Conservation (phyloP, 2,329 filamentous ascomycete species). For the Helotiales sp. region DNA sequence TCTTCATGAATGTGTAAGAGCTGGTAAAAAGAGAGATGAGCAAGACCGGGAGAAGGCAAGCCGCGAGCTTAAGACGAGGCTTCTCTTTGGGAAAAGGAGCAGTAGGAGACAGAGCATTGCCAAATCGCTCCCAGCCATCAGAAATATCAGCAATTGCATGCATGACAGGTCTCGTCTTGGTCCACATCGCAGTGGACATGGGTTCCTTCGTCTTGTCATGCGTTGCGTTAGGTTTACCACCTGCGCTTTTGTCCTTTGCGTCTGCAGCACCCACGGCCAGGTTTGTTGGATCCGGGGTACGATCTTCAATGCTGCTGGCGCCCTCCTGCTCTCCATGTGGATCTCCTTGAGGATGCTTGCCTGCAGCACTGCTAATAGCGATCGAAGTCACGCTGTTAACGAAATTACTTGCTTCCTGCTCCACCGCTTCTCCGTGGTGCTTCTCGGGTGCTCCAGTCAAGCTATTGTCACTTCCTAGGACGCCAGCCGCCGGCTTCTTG, state of each 20-base stretch:
- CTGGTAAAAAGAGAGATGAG: constrained; percentile 53
- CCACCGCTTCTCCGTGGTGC: constrained; percentile 79
- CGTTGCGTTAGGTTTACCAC: constrained; percentile 47
- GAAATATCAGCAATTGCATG: constrained; percentile 57
- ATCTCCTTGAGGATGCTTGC: constrained; percentile 71
- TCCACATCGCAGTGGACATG: constrained; percentile 76
- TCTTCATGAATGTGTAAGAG: constrained; percentile 64
- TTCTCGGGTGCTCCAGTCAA: constrained; percentile 81
- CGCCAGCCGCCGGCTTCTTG: constrained; percentile 74
- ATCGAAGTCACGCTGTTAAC: constrained; percentile 72
- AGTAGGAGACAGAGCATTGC: constrained; percentile 52
- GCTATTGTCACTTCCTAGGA: constrained; percentile 74
- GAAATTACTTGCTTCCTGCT: constrained; percentile 80
- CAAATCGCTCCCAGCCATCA: constrained; percentile 64
- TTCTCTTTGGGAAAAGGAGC: constrained; percentile 57
- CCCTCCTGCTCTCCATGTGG: constrained; percentile 36
- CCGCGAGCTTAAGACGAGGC: constrained; percentile 53
- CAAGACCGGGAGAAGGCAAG: constrained; percentile 51
- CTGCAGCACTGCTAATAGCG: constrained; percentile 71
- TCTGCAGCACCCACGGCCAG: constrained; percentile 54
- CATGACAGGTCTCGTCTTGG: constrained; percentile 74
- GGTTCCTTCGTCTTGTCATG: constrained; percentile 80
- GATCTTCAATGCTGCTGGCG: constrained; percentile 42
- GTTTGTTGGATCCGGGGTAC: constrained; percentile 61
- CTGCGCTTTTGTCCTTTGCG: constrained; percentile 50